A percentile compares a stretch with the other conserved stretches of the same genome.
Evolutionary conservation across 1,284 basidiomycete species (phyloP).

Genomic region (Chondrostereum purpureum): DNA sequence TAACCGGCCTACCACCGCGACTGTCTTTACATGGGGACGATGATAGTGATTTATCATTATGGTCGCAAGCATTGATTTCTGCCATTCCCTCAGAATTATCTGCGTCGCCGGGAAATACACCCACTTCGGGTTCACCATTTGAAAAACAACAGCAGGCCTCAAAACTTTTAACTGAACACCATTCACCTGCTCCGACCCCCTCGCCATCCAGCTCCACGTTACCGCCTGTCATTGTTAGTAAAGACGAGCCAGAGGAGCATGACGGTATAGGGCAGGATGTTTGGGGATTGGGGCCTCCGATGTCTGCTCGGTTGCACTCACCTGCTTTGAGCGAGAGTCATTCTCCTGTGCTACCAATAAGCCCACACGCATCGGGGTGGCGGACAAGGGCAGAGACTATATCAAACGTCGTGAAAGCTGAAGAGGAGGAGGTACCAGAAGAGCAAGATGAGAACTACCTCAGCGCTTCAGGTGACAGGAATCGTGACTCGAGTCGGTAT

Average conservation of each 20-base stretch:
- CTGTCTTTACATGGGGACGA: conserved; percentile 40
- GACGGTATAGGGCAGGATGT: conserved; percentile 30
- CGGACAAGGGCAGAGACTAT: neutral
- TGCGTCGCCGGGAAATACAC: too few relatives aligned
- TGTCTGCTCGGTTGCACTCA: conserved; percentile 15
- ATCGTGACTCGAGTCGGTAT: conserved; percentile 33
- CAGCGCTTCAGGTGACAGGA: conserved; percentile 11
- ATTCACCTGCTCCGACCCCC: neutral
- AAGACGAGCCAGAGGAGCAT: neutral
- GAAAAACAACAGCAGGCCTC: neutral
- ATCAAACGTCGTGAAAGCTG: conserved; percentile 9
- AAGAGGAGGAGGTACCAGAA: conserved; percentile 11
- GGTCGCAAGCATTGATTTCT: conserved; percentile 12
- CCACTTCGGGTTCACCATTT: too few relatives aligned
- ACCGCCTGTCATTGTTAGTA: neutral
- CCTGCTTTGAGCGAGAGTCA: conserved; percentile 27
- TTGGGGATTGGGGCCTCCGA: conserved; percentile 17
- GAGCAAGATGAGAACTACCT: conserved; percentile 17
- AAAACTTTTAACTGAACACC: neutral
- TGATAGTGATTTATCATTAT: conserved; percentile 27
- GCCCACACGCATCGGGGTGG: conserved; percentile 19
- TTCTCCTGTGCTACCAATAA: conserved; percentile 31
- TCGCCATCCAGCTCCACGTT: neutral
- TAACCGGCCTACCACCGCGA: conserved; percentile 36
- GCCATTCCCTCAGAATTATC: conserved; percentile 10